Percentiles rank a stretch among this genome's conserved stretches.
phyloP scores from a whole-genome alignment of 768 basidiomycete species.

The Auriculariales sp. region DNA sequence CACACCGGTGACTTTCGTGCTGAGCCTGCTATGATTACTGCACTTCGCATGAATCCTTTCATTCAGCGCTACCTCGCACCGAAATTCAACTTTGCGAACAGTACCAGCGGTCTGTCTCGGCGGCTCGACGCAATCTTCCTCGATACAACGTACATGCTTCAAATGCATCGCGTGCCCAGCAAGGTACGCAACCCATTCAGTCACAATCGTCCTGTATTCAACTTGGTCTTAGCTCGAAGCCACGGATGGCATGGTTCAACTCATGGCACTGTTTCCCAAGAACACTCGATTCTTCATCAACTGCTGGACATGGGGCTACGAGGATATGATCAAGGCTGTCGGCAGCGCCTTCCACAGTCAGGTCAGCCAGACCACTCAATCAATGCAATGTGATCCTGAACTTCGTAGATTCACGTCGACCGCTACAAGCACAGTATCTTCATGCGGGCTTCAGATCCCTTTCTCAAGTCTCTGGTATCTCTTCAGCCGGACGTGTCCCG shows the following conservation, averaged over 20 bases:
- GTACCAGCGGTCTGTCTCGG: conserved; percentile 1
- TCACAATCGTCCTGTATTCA: conserved; percentile 12
- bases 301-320: conserved; percentile 94
- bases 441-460: conserved; percentile 39
- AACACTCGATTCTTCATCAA: conserved; percentile 77
- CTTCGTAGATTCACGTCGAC: conserved; percentile 69
- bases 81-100: background rate
- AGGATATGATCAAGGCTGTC: conserved; percentile 72
- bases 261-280: conserved; percentile 54
- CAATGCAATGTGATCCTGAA: background rate
- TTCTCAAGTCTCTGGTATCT: conserved; percentile 45
- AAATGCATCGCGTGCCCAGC: conserved; percentile 33
- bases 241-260: conserved; percentile 44
- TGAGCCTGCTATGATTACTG: conserved; percentile 66
- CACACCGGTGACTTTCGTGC: conserved; percentile 92
- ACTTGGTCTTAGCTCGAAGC: conserved; percentile 33
- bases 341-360: conserved; percentile 47
- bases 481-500: conserved; percentile 47
- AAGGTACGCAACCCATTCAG: conserved; percentile 30
- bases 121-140: conserved; percentile 67
- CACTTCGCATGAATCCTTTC: conserved; percentile 51
- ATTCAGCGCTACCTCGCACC: conserved; percentile 53
- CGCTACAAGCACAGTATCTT: conserved; percentile 72
- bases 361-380: conserved; percentile 20
- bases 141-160: conserved; percentile 61